Evolutionary conservation across 441 rosid genomes (phyloP).

Genomic region (Daphne laureola): DNA sequence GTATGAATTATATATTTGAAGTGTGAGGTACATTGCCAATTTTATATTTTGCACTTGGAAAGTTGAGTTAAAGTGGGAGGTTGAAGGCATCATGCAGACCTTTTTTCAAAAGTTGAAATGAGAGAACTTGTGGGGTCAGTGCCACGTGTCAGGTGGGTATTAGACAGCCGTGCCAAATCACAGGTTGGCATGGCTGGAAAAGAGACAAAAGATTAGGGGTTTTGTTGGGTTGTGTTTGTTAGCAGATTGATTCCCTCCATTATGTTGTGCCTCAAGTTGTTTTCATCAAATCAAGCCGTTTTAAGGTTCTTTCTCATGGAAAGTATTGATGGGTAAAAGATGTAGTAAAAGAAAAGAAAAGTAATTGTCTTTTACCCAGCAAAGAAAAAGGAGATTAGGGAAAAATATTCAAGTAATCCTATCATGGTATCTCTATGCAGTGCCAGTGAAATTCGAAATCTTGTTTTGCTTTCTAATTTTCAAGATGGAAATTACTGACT

Average conservation of each 20-base stretch:
- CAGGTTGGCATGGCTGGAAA: slow-evolving; percentile 31
- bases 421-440: too few species aligned
- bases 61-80: slow-evolving; percentile 1
- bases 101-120: slow-evolving; percentile 6
- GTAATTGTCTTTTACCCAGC: too few species aligned
- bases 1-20: neutral
- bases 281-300: too few species aligned
- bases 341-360: too few species aligned
- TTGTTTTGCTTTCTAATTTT: too few species aligned
- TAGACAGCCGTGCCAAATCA: slow-evolving; percentile 19
- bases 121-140: slow-evolving; percentile 6
- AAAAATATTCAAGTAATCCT: too few species aligned
- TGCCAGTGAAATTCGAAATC: too few species aligned
- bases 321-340: too few species aligned
- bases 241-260: neutral
- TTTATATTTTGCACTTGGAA: slow-evolving; percentile 1
- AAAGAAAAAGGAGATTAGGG: too few species aligned
- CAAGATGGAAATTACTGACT: too few species aligned
- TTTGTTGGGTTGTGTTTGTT: slow-evolving; percentile 24
- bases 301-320: too few species aligned
- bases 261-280: too few species aligned
- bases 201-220: slow-evolving; percentile 19
- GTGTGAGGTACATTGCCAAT: slow-evolving; percentile 1
- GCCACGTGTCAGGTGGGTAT: slow-evolving; percentile 19
- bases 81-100: slow-evolving; percentile 23